phyloP scores from a whole-genome alignment of 495 filamentous ascomycete species.

The Letharia lupina region DNA sequence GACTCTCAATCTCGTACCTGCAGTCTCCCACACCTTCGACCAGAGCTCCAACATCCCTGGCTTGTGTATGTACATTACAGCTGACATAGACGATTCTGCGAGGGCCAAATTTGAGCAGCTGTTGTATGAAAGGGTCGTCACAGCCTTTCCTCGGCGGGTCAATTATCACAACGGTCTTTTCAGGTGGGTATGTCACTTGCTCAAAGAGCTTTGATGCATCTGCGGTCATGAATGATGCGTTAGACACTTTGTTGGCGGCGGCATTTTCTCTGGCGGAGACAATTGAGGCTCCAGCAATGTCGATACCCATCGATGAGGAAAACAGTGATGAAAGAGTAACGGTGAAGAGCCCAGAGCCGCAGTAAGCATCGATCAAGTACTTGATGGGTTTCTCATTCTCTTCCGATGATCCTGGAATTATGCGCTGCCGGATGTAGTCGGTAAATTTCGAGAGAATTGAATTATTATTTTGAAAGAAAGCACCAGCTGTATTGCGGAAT shows the following conservation, averaged over 20 bases:
- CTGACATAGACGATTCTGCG: slow-evolving; percentile 82
- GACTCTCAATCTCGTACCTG: slow-evolving; percentile 80
- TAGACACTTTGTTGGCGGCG: slow-evolving; percentile 59
- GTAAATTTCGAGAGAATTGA: slow-evolving; percentile 90
- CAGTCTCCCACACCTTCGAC: slow-evolving; percentile 49
- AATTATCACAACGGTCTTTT: slow-evolving; percentile 81
- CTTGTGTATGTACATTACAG: slow-evolving; percentile 97
- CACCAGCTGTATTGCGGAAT: slow-evolving; percentile 82
- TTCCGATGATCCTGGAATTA: slow-evolving; percentile 39
- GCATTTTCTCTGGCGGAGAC: slow-evolving; percentile 68
- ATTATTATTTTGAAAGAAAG: slow-evolving; percentile 99
- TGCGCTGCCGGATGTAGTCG: slow-evolving; percentile 75
- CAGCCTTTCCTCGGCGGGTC: slow-evolving; percentile 95
- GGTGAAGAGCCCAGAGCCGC: slow-evolving; percentile 91
- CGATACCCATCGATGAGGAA: slow-evolving; percentile 57
- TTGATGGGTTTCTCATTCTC: slow-evolving; percentile 46
- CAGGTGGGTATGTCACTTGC: slow-evolving; percentile 55
- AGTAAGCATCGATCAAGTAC: slow-evolving; percentile 95
- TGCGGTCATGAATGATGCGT: slow-evolving; percentile 71
- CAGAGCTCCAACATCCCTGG: slow-evolving; percentile 78
- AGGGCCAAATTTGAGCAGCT: slow-evolving; percentile 69
- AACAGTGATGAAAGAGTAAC: slow-evolving; percentile 84
- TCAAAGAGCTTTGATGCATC: slow-evolving; percentile 79
- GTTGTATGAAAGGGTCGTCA: slow-evolving; percentile 70
- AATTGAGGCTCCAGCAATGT: slow-evolving; percentile 66